Base-by-base conservation (phyloP, 257 asterid species). In the Oldenlandia corymbosa region DNA sequence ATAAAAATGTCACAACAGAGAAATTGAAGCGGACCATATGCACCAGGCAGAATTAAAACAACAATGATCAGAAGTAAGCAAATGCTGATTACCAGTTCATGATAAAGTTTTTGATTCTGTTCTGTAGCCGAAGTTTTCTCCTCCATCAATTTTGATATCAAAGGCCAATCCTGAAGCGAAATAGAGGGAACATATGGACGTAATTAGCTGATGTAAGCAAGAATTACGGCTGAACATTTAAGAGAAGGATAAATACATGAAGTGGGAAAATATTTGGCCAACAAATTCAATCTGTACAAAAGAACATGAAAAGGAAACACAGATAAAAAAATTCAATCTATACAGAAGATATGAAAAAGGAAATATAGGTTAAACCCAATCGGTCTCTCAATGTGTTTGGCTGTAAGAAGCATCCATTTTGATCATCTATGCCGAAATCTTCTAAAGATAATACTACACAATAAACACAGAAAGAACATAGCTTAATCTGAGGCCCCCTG, bases 1-100 rank as follows among this genome's bases (percentile, higher is more conserved):
- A 43, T 26, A 45, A 42, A 14, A 17, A 17, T 30, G 23, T 18
- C 21, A 28, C 20, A 17, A 17, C 18, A 6, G 32, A 63, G 16
- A 46, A 17, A 18, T 27, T 17, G 9, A 54, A 31, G 18, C 12
- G 10, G 7, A 51, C 20, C 37, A 47, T 45, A 32, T 24, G 20
- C 28, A 64, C 17, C 13, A 4, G 54, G 47, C 42, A 21, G 32
- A 58, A 9, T 34, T 3, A 12, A 16, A 18, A 24, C 1, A 18
- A 20, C 13, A 27, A 57, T 30, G 9, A 61, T 71, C 56, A 43
- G 14, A 9, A 23, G 2, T 49, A 21, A 13, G 18, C 21, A 47
- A n/a, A 48, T 47, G 45, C 60, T 42, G n/a, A 73, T 20, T 85
- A 90, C 97, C 97, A 90, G 62, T 78, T 90, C 95, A 17, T 68